Evolutionary conservation across 345 rosid species (phyloP).

Genomic region (Linum tenue): DNA sequence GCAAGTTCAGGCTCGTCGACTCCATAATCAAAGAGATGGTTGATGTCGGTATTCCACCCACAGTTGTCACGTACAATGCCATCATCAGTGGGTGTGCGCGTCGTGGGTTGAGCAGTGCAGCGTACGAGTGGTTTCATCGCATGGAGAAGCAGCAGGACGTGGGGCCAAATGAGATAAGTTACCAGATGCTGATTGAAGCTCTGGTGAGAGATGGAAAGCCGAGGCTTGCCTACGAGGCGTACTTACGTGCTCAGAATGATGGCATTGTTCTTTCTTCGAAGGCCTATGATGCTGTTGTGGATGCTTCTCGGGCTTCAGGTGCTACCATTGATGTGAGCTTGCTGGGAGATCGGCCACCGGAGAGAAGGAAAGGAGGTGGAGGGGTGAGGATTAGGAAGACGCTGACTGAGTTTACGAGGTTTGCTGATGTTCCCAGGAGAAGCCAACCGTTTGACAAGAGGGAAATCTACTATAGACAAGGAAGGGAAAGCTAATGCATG

Average conservation of each 20-base stretch:
- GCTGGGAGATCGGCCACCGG: slow-evolving; percentile 60
- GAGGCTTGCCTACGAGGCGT: slow-evolving; percentile 61
- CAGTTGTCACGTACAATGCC: slow-evolving; percentile 86
- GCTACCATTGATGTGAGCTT: slow-evolving; percentile 50
- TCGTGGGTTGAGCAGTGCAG: slow-evolving; percentile 49
- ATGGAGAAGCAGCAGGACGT: slow-evolving; percentile 57
- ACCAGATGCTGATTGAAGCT: slow-evolving; percentile 66
- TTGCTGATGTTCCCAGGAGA: slow-evolving; percentile 33
- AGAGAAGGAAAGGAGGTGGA: slow-evolving; percentile 32
- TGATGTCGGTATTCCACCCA: slow-evolving; percentile 51
- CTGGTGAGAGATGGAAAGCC: slow-evolving; percentile 75
- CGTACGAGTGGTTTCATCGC: slow-evolving; percentile 87
- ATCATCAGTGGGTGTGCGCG: slow-evolving; percentile 60
- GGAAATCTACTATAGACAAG: slow-evolving; percentile 25
- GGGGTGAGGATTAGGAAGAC: slow-evolving; percentile 26
- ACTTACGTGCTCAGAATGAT: slow-evolving; percentile 50
- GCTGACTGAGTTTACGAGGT: slow-evolving; percentile 21
- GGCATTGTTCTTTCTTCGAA: slow-evolving; percentile 48
- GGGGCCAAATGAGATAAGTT: slow-evolving; percentile 59
- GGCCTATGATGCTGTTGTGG: slow-evolving; percentile 55
- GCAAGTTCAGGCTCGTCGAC: slow-evolving; percentile 54
- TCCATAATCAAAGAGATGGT: slow-evolving; percentile 59
- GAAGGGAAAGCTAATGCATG: slow-evolving; percentile 14
- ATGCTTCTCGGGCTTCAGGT: slow-evolving; percentile 40
- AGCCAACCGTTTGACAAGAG: slow-evolving; percentile 28